Evolutionary conservation across 1,284 basidiomycete species (phyloP), one percentile per base, ranked within the genome.

Genomic region (Ceratobasidium sp.): DNA sequence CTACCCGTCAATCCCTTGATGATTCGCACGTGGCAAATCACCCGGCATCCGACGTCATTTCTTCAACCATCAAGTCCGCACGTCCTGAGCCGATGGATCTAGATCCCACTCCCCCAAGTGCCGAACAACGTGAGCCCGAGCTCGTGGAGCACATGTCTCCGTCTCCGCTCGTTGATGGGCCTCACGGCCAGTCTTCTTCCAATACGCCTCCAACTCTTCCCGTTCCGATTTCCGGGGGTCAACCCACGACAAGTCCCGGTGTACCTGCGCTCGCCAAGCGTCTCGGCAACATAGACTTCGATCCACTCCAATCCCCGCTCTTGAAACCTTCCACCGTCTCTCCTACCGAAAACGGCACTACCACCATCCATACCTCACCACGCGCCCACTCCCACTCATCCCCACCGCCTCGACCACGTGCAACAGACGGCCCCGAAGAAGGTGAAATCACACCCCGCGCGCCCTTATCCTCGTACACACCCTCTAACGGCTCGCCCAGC

Each of bases 371-470:
- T 38, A 11, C 35, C 11, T 38, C 35, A 38, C 35, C 35, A 5
- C 35, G 35, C 35, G 6, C 35, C 35, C 35, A 38, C 35, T 38
- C 35, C 62, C 6, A 16, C 16, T 21, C 47, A 23, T 8, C 52
- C 13, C 57, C 46, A 7, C 32, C 35, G 3, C 63, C 55, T 3
- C 67, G 67, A 3, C 44, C 67, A 35, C 67, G 67, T 26, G 11
- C 26, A 7, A 58, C 46, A 7, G 50, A 70, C 18, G 55, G 21
- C 1, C 67, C 67, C 18, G 67, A 70, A 59, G 67, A 70, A 57
- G 67, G 67, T 43, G 67, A 70, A n/a, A 70, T 70, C 13, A 59
- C 67, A 1, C 38, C 38, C 1, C 67, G 67, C 18, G 55, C 38
- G n/a, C 44, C 4, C n/a, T 28, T 35, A n/a, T n/a, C 55, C 18